These are phyloP conservation scores for Dictyostelium discoideum DNA, from an alignment of 78 protist genomes.

Conservation along the genomic window DNA sequence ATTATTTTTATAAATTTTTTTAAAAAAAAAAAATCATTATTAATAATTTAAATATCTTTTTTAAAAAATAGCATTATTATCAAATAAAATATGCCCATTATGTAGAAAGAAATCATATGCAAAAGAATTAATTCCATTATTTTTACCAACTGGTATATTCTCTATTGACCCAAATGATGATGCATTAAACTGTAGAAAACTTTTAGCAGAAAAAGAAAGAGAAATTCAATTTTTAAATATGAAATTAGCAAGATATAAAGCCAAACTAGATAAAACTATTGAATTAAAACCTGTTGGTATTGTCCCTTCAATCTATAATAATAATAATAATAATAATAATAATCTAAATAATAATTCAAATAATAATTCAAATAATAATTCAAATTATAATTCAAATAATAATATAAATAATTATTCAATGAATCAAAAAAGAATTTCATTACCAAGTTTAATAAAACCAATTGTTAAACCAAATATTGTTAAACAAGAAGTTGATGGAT, in stretches of 20 bases:
- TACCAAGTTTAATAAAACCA: background rate
- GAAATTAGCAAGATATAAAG: background rate
- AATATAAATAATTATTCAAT: background rate
- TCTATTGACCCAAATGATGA: constrained; percentile 22
- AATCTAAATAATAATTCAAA: background rate
- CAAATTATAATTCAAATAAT: background rate
- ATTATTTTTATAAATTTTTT: too few relatives aligned
- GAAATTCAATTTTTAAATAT: constrained; percentile 5
- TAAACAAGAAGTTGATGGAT: background rate
- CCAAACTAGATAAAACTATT: background rate
- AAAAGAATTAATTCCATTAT: background rate
- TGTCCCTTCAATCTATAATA: background rate
- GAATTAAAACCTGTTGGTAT: too few relatives aligned
- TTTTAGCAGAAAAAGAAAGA: background rate
- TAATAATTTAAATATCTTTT: too few relatives aligned
- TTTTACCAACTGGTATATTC: constrained; percentile 15
- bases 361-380: constrained; percentile 3
- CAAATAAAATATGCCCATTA: constrained; percentile 3
- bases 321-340: background rate
- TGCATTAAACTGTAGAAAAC: background rate
- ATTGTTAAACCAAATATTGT: background rate
- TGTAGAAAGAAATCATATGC: background rate
- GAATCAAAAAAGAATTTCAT: background rate
- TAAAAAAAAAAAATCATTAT: too few relatives aligned
- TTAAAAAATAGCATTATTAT: background rate